Conservation (phyloP, 2,329 filamentous ascomycete genomes). For the Fusarium avenaceum region DNA sequence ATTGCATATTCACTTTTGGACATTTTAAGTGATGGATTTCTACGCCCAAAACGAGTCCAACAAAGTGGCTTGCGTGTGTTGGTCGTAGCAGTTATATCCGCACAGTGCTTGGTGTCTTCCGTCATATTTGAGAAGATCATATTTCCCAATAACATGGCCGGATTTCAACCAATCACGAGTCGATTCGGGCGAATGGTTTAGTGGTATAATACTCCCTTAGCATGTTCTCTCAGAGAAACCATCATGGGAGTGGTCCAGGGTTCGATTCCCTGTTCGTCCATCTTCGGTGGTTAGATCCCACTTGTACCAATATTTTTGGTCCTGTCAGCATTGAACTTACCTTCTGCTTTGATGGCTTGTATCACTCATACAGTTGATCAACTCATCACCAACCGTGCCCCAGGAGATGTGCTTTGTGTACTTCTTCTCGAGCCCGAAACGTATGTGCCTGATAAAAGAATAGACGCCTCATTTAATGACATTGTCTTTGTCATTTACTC, state of each 20-base stretch:
- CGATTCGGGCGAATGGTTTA: slow-evolving; percentile 19
- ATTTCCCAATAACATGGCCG: rapidly evolving
- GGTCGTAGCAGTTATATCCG: too few relatives aligned
- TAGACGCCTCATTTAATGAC: background rate
- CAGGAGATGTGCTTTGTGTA: background rate
- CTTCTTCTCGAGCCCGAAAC: too few relatives aligned
- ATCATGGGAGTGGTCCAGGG: slow-evolving; percentile 6
- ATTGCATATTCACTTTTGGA: background rate
- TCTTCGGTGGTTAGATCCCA: slow-evolving; percentile 1
- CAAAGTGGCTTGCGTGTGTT: background rate
- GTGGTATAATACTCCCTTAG: slow-evolving; percentile 30
- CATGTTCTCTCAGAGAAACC: slow-evolving; percentile 1
- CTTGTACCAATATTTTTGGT: background rate
- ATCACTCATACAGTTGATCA: background rate
- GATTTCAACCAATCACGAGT: slow-evolving; percentile 7
- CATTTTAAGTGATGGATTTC: background rate
- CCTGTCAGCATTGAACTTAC: background rate
- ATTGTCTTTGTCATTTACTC: background rate
- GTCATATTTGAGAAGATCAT: background rate
- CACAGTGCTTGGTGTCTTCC: background rate
- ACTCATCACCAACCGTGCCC: background rate
- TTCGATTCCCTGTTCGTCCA: slow-evolving; percentile 25
- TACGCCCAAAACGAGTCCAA: too few relatives aligned
- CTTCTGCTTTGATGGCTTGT: background rate
- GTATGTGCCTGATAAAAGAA: background rate